These are phyloP conservation scores for Echites panduratus DNA, from an alignment of 257 asterid species.

Conservation along the genomic window DNA sequence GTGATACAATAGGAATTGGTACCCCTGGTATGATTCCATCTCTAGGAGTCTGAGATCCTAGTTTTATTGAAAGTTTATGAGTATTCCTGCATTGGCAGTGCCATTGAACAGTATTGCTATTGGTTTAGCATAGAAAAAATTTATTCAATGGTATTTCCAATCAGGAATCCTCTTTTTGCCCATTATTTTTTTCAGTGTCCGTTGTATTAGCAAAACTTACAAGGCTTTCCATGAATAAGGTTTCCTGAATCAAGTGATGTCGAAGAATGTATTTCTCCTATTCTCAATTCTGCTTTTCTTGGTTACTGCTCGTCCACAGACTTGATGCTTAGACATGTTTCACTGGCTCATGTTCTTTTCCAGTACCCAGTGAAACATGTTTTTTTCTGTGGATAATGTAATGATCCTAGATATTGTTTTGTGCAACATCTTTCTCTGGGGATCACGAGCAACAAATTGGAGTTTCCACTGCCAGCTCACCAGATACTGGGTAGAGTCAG, in stretches of 20 bases:
- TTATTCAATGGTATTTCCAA: neutral
- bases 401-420: too few relatives aligned
- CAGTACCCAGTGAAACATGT: too few relatives aligned
- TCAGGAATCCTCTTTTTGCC: neutral
- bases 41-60: neutral
- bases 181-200: neutral
- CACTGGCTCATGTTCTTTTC: too few relatives aligned
- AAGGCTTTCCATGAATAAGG: neutral
- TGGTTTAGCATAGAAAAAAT: neutral
- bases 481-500: too few relatives aligned
- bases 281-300: neutral
- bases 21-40: slow-evolving; percentile 57
- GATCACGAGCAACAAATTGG: too few relatives aligned
- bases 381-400: too few relatives aligned
- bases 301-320: too few relatives aligned
- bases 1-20: slow-evolving; percentile 86
- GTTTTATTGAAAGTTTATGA: neutral
- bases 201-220: neutral
- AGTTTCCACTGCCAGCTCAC: too few relatives aligned
- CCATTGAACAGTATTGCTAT: neutral
- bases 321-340: too few relatives aligned
- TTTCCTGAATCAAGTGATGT: neutral
- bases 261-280: neutral
- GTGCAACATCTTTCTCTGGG: too few relatives aligned
- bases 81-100: neutral